Evolutionary conservation across 495 filamentous ascomycete species (phyloP).

Genomic region (Aspergillus diversus): DNA sequence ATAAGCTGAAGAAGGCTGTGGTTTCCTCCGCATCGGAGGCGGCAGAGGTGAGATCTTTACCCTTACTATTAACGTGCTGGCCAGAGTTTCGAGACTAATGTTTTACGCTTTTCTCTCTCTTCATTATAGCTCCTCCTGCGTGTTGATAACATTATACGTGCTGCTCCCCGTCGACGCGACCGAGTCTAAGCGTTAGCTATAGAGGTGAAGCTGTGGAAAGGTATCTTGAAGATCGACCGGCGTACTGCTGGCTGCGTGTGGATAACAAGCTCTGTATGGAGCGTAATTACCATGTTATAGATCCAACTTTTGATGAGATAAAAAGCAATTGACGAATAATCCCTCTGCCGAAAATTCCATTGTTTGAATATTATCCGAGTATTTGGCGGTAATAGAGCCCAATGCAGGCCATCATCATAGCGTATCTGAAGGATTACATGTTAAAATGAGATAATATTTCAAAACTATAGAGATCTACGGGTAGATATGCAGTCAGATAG

Average conservation of each 20-base stretch:
- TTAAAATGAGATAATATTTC: too few species aligned
- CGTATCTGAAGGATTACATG: too few species aligned
- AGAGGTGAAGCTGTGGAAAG: constrained; percentile 2
- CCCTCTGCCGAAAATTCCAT: neutral
- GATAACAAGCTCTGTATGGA: constrained; percentile 22
- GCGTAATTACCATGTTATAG: constrained; percentile 29
- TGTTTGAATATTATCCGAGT: neutral
- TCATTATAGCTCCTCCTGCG: constrained; percentile 69
- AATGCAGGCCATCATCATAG: too few species aligned
- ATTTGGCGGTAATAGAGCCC: too few species aligned
- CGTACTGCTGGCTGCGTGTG: constrained; percentile 19
- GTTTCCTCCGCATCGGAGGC: constrained; percentile 94
- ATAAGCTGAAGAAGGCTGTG: constrained; percentile 97
- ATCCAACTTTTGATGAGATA: constrained; percentile 25
- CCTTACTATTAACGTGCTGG: neutral
- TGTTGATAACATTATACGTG: constrained; percentile 86
- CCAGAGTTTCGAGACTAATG: neutral
- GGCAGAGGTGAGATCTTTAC: constrained; percentile 72
- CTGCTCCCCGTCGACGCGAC: constrained; percentile 74
- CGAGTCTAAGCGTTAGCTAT: constrained; percentile 57
- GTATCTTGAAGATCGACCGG: constrained; percentile 2
- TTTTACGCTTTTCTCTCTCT: constrained; percentile 9
- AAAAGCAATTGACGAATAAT: constrained; percentile 25
- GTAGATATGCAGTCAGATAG: too few species aligned
- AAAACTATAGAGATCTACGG: too few species aligned